Evolutionary conservation across 2,329 filamentous ascomycete genomes (phyloP).

Genomic region (Coniochaeta sp.): DNA sequence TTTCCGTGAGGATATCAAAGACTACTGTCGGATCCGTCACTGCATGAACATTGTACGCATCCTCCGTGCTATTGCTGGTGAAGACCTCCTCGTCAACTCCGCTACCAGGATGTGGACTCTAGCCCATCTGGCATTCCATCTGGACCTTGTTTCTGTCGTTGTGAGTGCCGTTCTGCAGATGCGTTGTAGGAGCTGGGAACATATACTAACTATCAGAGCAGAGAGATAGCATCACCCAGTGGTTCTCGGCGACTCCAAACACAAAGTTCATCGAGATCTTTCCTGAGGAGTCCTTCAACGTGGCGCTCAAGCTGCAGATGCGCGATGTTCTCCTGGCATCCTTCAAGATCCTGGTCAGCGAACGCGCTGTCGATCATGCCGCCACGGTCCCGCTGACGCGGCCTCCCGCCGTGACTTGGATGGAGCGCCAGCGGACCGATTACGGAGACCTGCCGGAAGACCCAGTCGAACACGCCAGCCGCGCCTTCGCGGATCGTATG

Average conservation of each 20-base stretch:
- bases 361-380: slow-evolving; percentile 44
- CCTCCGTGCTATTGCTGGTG: slow-evolving; percentile 47
- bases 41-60: slow-evolving; percentile 55
- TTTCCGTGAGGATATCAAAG: slow-evolving; percentile 31
- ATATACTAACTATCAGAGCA: slow-evolving; percentile 14
- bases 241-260: slow-evolving; percentile 51
- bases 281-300: slow-evolving; percentile 51
- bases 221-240: slow-evolving; percentile 42
- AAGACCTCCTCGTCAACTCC: slow-evolving; percentile 49
- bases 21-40: slow-evolving; percentile 60
- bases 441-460: slow-evolving; percentile 46
- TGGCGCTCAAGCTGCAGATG: slow-evolving; percentile 41
- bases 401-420: slow-evolving; percentile 12
- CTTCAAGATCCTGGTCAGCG: slow-evolving; percentile 55
- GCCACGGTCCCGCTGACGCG: slow-evolving; percentile 13
- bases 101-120: slow-evolving; percentile 61
- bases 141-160: slow-evolving; percentile 40
- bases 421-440: slow-evolving; percentile 32
- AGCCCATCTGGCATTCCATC: slow-evolving; percentile 51
- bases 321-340: slow-evolving; percentile 35
- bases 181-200: too few relatives aligned
- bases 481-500: slow-evolving; percentile 41
- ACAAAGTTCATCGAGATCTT: slow-evolving; percentile 53
- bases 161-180: slow-evolving; percentile 22
- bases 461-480: slow-evolving; percentile 41